Percentiles rank a stretch among this genome's conserved stretches.
Evolutionary conservation across 106 monocot species (phyloP).

Genomic region (Phalaenopsis equestris): DNA sequence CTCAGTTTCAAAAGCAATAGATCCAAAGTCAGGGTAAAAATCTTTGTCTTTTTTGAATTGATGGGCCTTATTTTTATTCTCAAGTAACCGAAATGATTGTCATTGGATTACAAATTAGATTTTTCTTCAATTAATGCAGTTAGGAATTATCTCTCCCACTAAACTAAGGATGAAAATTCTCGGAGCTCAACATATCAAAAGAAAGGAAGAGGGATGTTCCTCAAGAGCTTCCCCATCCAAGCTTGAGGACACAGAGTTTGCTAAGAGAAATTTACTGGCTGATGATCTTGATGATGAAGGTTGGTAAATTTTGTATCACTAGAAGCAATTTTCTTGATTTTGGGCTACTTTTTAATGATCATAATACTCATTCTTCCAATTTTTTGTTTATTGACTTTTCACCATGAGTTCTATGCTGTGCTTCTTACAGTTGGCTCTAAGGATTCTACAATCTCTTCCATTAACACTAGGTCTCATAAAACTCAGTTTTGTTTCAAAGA

Average conservation of each 20-base stretch:
- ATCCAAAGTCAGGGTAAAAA: too few relatives aligned
- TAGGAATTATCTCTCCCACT: conserved; percentile 63
- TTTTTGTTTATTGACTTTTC: not conserved
- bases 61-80: not conserved
- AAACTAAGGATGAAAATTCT: conserved; percentile 81
- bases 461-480: not conserved
- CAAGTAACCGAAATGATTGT: not conserved
- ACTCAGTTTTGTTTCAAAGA: conserved; percentile 2
- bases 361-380: not conserved
- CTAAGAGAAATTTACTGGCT: conserved; percentile 43
- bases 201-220: conserved; percentile 33
- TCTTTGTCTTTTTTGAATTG: not conserved
- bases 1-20: too few relatives aligned
- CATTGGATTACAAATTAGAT: not conserved
- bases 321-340: not conserved
- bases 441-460: not conserved
- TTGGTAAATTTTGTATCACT: not conserved
- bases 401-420: not conserved
- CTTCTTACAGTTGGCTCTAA: not conserved
- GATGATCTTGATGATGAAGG: conserved; percentile 32
- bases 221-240: conserved; percentile 64
- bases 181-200: conserved; percentile 43
- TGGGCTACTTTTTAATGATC: too few relatives aligned
- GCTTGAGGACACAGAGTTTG: conserved; percentile 39
- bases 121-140: conserved; percentile 31